These are phyloP conservation scores for Syncephalastrum contaminatum DNA, from an alignment of 371 early-diverging fungal species.

Conservation along the genomic window DNA sequence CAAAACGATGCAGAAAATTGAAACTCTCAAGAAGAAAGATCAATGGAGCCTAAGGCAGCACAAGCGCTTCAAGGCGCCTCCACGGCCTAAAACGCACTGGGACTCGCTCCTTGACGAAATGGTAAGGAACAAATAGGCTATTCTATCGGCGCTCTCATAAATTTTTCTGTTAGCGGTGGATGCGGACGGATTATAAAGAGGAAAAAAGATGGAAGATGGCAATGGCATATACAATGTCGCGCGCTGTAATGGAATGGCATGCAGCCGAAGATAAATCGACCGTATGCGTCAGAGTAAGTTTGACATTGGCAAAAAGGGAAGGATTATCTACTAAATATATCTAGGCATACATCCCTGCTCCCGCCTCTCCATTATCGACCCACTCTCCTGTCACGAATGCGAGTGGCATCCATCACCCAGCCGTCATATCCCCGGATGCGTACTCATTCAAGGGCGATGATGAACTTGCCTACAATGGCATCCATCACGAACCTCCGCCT, in stretches of 20 bases:
- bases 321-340: no score
- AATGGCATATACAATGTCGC: conserved; percentile 65
- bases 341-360: no score
- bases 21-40: conserved; percentile 73
- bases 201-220: conserved; percentile 87
- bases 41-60: conserved; percentile 84
- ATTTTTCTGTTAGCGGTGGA: conserved; percentile 63
- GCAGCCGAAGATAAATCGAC: conserved; percentile 64
- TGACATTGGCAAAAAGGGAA: no score
- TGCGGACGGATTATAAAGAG: conserved; percentile 82
- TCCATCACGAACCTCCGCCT: no score
- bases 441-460: no score
- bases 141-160: background rate
- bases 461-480: no score
- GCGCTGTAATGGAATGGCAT: conserved; percentile 86
- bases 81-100: conserved; percentile 84
- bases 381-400: no score
- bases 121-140: conserved; percentile 37
- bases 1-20: conserved; percentile 73
- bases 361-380: no score
- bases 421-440: no score
- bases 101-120: conserved; percentile 87
- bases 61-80: conserved; percentile 64
- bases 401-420: no score
- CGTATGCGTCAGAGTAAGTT: conserved; percentile 49